phyloP scores from a whole-genome alignment of 441 rosid genomes.

The Isatis lusitanica region DNA sequence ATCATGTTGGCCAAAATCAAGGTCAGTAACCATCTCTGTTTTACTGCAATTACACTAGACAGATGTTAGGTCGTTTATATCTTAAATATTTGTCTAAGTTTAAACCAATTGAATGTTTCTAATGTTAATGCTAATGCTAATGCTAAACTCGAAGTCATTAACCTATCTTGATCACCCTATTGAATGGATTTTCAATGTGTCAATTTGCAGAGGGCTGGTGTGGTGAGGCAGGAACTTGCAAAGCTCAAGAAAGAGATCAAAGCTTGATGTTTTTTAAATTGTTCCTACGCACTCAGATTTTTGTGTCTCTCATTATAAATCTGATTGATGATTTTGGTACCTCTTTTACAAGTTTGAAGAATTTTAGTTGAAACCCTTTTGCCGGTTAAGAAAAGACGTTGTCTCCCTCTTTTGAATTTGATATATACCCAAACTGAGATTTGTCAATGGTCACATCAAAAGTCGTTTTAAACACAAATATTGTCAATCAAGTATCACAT shows the following conservation, averaged over 20 bases:
- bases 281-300: neutral
- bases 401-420: neutral
- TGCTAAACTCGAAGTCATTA: too few species aligned
- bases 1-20: conserved; percentile 83
- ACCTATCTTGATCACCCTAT: neutral
- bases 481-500: neutral
- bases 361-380: conserved; percentile 18
- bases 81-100: too few species aligned
- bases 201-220: conserved; percentile 59
- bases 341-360: conserved; percentile 14
- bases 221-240: conserved; percentile 76
- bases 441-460: too few species aligned
- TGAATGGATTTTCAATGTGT: neutral
- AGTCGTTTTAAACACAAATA: neutral
- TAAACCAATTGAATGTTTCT: too few species aligned
- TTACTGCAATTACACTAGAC: neutral
- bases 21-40: conserved; percentile 37
- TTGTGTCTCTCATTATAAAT: conserved; percentile 2
- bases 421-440: neutral
- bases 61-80: neutral
- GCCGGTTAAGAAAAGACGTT: neutral
- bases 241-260: conserved; percentile 68
- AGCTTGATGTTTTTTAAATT: conserved; percentile 24
- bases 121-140: too few species aligned
- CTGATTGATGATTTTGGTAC: neutral